These are phyloP conservation scores for Globisporangium okanoganense DNA, from an alignment of 352 stramenopile species.

Conservation along the genomic window DNA sequence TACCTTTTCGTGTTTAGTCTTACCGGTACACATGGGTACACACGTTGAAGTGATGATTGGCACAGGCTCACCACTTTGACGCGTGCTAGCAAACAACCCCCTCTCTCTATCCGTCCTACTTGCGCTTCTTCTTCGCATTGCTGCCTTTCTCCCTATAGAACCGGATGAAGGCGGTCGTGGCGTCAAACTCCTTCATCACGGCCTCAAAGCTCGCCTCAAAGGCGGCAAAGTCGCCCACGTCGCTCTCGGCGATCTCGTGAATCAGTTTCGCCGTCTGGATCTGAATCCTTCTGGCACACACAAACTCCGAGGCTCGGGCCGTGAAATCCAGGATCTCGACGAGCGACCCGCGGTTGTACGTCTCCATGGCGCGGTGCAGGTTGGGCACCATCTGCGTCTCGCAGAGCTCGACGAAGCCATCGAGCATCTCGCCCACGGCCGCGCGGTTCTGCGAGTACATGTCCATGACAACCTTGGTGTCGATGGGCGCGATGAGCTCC, in stretches of 20 bases:
- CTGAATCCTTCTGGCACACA: slow-evolving; percentile 60
- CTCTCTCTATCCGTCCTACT: too few species aligned
- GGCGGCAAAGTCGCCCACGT: slow-evolving; percentile 38
- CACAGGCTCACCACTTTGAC: too few species aligned
- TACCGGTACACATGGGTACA: too few species aligned
- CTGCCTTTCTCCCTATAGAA: slow-evolving; percentile 30
- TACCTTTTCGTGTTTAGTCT: too few species aligned
- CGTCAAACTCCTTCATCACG: slow-evolving; percentile 29
- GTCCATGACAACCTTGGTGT: slow-evolving; percentile 44
- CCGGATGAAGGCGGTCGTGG: slow-evolving; percentile 30
- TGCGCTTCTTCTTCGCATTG: slow-evolving; percentile 23
- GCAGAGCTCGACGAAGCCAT: slow-evolving; percentile 58
- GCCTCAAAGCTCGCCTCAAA: slow-evolving; percentile 18
- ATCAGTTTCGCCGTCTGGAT: slow-evolving; percentile 58
- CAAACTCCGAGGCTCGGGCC: slow-evolving; percentile 64
- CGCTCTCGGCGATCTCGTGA: slow-evolving; percentile 45
- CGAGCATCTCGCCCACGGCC: slow-evolving; percentile 65
- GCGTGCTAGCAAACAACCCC: too few species aligned
- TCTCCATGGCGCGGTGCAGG: slow-evolving; percentile 29
- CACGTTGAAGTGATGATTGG: too few species aligned
- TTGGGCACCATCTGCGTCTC: slow-evolving; percentile 47
- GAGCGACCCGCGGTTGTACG: slow-evolving; percentile 38
- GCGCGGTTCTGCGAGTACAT: slow-evolving; percentile 63
- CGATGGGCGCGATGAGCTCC: slow-evolving; percentile 49
- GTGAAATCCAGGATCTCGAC: slow-evolving; percentile 69